Evolutionary conservation across 2,329 filamentous ascomycete species (phyloP).

Genomic region (Fusarium setosum): DNA sequence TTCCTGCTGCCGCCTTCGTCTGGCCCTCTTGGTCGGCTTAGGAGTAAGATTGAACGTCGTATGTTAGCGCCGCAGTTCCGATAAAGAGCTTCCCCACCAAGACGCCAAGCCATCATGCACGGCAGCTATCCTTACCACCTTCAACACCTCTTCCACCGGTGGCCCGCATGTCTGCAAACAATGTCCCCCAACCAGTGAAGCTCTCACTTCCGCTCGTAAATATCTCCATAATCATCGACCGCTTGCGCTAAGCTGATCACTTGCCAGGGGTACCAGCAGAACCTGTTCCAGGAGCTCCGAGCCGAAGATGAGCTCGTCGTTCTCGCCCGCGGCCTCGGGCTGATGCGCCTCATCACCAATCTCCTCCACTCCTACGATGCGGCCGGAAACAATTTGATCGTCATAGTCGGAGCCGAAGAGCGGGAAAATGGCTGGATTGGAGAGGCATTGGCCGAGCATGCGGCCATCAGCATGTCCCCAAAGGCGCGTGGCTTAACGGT

Average conservation of each 20-base stretch:
- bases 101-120: constrained; percentile 31
- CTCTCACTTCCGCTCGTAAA: constrained; percentile 74
- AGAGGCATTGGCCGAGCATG: constrained; percentile 94
- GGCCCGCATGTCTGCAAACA: constrained; percentile 62
- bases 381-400: constrained; percentile 90
- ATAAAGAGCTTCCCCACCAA: constrained; percentile 23
- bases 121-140: constrained; percentile 12
- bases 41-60: no score
- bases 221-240: neutral
- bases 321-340: constrained; percentile 89
- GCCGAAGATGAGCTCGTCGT: constrained; percentile 94
- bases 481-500: constrained; percentile 87
- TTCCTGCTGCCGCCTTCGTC: no score
- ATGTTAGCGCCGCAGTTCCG: constrained; percentile 16
- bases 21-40: no score
- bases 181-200: constrained; percentile 77
- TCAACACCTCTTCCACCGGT: constrained; percentile 35
- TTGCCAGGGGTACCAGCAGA: constrained; percentile 90
- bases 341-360: constrained; percentile 94
- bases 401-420: constrained; percentile 90
- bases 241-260: constrained; percentile 19
- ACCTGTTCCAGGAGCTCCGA: constrained; percentile 90
- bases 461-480: constrained; percentile 85
- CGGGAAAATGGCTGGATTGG: constrained; percentile 97
- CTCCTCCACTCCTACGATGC: constrained; percentile 97